phyloP scores from a whole-genome alignment of 192 early-diverging fungal species.

The Rhizoclosmatium globosum region DNA sequence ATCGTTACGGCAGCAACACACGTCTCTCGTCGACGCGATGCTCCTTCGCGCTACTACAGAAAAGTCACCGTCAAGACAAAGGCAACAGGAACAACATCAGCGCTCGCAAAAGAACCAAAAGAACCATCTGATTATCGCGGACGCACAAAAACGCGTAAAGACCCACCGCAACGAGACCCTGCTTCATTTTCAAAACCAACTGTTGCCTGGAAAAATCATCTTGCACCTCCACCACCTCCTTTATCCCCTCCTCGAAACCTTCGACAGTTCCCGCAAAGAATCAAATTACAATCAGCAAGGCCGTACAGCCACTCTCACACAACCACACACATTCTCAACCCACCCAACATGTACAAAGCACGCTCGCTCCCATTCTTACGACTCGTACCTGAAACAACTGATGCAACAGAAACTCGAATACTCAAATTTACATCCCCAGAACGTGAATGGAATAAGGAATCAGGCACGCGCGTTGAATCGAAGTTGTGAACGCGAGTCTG shows the following conservation, averaged over 20 bases:
- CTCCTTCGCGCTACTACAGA: no score
- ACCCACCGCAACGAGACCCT: background rate
- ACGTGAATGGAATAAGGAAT: background rate
- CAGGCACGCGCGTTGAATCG: background rate
- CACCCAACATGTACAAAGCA: constrained; percentile 2
- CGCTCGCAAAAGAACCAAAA: background rate
- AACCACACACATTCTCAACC: background rate
- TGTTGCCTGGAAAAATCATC: background rate
- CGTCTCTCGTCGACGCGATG: constrained; percentile 7
- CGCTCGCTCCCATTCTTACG: constrained; percentile 13
- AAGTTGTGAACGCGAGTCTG: background rate
- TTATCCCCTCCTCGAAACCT: no score
- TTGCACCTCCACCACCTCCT: background rate
- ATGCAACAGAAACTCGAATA: background rate
- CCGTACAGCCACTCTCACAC: background rate
- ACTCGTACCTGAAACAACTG: constrained; percentile 2
- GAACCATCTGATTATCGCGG: background rate
- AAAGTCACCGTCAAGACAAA: no score
- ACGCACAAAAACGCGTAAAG: background rate
- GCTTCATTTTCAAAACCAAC: no score
- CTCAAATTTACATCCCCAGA: background rate
- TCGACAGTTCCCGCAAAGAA: background rate
- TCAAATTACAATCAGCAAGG: background rate
- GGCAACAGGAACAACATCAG: background rate
- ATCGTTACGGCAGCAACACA: background rate